Base-by-base conservation (phyloP, 2,329 filamentous ascomycete species). In the Raffaelea deltoideospora region DNA sequence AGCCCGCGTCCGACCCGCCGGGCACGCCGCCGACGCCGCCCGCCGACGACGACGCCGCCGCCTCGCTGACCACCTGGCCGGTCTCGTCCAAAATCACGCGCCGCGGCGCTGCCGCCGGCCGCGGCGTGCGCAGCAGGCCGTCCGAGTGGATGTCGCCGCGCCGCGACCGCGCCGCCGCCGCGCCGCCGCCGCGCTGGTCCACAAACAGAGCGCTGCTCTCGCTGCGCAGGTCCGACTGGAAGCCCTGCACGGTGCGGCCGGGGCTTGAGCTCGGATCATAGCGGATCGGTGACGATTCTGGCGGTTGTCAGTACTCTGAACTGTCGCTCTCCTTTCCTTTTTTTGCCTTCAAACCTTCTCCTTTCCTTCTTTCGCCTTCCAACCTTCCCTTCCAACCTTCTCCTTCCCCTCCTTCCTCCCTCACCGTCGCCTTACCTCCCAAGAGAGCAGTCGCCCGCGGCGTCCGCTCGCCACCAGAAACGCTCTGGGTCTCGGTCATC, bases 231-330 rank as follows among this genome's bases (percentile, higher is more conserved):
- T 88, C 77, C 36, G 81, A 79, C 45, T 78, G 75, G 13, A 40
- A 34, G 35, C 44, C 70, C 60, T 39, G 68, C 58, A 44, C 63
- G 65, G 51, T 38, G 34, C 73, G 74, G n/a, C 74, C 76, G 20
- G 85, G 84, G 52, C 83, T 93, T 27, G 88, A 94, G 57, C 85
- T 94, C 26, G 85, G 76, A 39, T 84, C 83, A 54, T 95, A 96
- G 54, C 78, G 76, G 47, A 96, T 84, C 2, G 88, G 88, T 1
- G 88, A 96, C 0, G 88, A 96, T 51, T 87, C 88, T 94, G 47
- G 28, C 5, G 10, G 28, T 27, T 13, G n/a, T n/a, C n/a, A n/a
- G n/a, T n/a, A n/a, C n/a, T n/a, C n/a, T n/a, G n/a, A n/a, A n/a
- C n/a, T n/a, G n/a, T n/a, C n/a, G n/a, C n/a, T n/a, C n/a, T n/a